These are phyloP conservation scores for Hanseniaspora lindneri DNA, from an alignment of 805 yeast species.

Conservation along the genomic window DNA sequence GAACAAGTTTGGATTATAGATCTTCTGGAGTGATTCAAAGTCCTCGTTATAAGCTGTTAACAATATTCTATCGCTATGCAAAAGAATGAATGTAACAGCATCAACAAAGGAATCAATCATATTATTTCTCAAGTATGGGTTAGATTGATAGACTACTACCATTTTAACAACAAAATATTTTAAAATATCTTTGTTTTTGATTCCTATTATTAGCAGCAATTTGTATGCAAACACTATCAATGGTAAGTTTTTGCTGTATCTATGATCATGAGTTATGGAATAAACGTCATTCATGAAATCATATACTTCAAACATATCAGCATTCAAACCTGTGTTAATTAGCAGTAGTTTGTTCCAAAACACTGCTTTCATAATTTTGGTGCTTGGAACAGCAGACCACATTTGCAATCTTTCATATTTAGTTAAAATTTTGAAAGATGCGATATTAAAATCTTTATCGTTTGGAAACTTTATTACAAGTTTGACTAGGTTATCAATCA, in stretches of 20 bases:
- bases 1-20: slow-evolving; percentile 22
- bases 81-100: slow-evolving; percentile 55
- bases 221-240: slow-evolving; percentile 58
- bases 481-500: slow-evolving; percentile 3
- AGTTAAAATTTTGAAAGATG: slow-evolving; percentile 2
- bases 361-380: not conserved
- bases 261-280: not conserved
- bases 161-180: slow-evolving; percentile 43
- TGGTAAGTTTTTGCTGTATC: slow-evolving; percentile 24
- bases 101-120: slow-evolving; percentile 38
- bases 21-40: slow-evolving; percentile 31
- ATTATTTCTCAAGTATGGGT: slow-evolving; percentile 40
- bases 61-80: slow-evolving; percentile 47
- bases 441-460: not conserved
- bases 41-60: slow-evolving; percentile 47
- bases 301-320: slow-evolving; percentile 4
- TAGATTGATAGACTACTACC: slow-evolving; percentile 43
- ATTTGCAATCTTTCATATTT: slow-evolving; percentile 13
- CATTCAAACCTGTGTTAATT: slow-evolving; percentile 15
- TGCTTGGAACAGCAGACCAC: slow-evolving; percentile 1
- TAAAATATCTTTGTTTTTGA: slow-evolving; percentile 51
- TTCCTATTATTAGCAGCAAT: slow-evolving; percentile 55
- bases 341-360: slow-evolving; percentile 23
- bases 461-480: slow-evolving; percentile 7
- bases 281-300: slow-evolving; percentile 11